These are phyloP conservation scores for Yarrowia sp. DNA, from an alignment of 805 yeast species.

Conservation along the genomic window DNA sequence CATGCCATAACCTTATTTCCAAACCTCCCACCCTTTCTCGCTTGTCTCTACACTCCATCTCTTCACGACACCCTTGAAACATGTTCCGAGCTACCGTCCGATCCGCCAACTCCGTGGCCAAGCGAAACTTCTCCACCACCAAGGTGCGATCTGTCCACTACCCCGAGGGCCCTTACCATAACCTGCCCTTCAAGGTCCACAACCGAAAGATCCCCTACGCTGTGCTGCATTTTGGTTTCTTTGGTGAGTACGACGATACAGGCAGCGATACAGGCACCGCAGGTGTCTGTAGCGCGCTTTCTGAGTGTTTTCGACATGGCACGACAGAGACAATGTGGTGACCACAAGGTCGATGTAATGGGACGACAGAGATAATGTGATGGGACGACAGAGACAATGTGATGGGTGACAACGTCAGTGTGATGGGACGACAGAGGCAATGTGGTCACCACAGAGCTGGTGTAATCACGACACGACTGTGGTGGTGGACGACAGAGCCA, in stretches of 20 bases:
- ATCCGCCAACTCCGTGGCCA: conserved; percentile 29
- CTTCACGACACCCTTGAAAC: not conserved
- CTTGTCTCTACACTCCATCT: not conserved
- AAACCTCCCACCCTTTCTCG: not conserved
- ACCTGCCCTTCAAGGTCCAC: conserved; percentile 92
- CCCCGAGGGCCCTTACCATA: conserved; percentile 82
- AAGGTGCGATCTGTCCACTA: conserved; percentile 48
- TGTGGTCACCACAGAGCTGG: not conserved
- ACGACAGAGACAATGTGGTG: not conserved
- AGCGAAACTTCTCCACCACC: conserved; percentile 38
- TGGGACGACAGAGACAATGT: not conserved
- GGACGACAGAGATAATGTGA: not conserved
- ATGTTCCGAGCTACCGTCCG: conserved; percentile 28
- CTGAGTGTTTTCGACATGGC: not conserved
- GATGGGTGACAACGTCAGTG: not conserved
- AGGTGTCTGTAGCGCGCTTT: not conserved
- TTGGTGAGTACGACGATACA: conserved; percentile 43
- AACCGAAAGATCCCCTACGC: conserved; percentile 88
- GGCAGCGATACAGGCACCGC: not conserved
- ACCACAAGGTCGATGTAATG: not conserved
- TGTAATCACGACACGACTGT: no score
- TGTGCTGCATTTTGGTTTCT: conserved; percentile 74
- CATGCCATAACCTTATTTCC: conserved; percentile 12
- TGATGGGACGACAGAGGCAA: not conserved
- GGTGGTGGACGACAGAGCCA: not conserved